These are phyloP conservation scores for Pochonia chlamydosporia DNA, from an alignment of 2,329 filamentous ascomycete species.

Conservation along the genomic window DNA sequence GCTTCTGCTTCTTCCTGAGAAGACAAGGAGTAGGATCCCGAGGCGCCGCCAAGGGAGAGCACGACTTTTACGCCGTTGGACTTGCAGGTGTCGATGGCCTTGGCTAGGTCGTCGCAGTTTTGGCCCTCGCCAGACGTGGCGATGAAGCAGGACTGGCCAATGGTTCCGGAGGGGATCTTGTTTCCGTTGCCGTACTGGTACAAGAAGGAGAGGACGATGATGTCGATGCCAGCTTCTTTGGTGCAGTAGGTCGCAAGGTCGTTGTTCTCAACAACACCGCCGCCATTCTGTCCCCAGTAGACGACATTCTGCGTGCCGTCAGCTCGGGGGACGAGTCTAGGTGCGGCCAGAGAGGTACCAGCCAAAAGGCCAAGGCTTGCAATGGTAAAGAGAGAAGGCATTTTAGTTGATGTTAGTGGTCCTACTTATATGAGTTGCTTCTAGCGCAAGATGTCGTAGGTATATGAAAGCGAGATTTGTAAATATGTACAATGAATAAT, in stretches of 20 bases:
- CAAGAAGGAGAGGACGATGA: constrained; percentile 37
- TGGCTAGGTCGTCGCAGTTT: constrained; percentile 15
- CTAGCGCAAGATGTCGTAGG: not conserved
- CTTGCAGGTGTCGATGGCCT: constrained; percentile 17
- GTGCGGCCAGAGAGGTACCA: constrained; percentile 9
- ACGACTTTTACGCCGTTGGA: constrained; percentile 15
- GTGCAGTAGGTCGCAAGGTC: constrained; percentile 32
- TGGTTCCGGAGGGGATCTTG: constrained; percentile 31
- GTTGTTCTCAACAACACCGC: constrained; percentile 25
- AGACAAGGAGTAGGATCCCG: constrained; percentile 12
- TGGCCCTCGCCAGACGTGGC: constrained; percentile 23
- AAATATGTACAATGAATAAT: not conserved
- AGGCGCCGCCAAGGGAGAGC: constrained; percentile 13
- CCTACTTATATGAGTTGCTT: not conserved
- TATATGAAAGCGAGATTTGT: not conserved
- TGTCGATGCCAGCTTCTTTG: constrained; percentile 30
- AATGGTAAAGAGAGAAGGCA: constrained; percentile 12
- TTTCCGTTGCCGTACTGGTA: constrained; percentile 30
- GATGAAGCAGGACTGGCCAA: constrained; percentile 33
- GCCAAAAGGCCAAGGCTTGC: constrained; percentile 13
- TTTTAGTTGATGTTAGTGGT: constrained; percentile 7
- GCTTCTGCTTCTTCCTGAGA: constrained; percentile 14
- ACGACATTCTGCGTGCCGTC: constrained; percentile 23
- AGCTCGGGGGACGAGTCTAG: constrained; percentile 4
- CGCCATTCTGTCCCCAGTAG: constrained; percentile 24